phyloP scores from a whole-genome alignment of 73 alveolate species.

The Paramecium pentaurelia region DNA sequence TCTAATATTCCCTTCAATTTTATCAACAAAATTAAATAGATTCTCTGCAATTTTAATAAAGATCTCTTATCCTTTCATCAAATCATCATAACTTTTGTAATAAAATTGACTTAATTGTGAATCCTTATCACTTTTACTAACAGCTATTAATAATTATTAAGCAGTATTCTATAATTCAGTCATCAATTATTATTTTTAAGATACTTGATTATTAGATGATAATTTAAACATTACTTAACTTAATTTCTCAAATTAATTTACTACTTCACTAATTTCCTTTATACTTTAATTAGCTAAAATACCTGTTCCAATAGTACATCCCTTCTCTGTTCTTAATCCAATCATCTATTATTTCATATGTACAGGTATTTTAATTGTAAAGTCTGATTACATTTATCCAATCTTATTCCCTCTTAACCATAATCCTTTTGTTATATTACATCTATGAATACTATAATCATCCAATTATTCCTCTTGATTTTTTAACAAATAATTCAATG shows the following conservation, averaged over 20 bases:
- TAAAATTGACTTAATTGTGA: not conserved
- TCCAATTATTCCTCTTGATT: not conserved
- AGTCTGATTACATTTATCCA: not conserved
- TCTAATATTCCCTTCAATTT: not conserved
- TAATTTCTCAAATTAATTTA: not conserved
- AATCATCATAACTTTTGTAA: conserved; percentile 26
- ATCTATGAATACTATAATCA: not conserved
- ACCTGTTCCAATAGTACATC: not conserved
- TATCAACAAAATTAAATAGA: conserved; percentile 8
- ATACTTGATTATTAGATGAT: not conserved
- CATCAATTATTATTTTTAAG: not conserved
- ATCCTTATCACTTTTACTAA: not conserved
- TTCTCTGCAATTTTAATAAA: conserved; percentile 27
- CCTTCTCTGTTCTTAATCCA: conserved; percentile 28
- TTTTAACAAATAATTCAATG: not conserved
- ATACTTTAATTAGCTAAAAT: not conserved
- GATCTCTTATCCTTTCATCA: not conserved
- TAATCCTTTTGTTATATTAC: not conserved
- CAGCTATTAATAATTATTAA: not conserved
- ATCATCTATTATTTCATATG: not conserved
- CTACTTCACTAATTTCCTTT: conserved; percentile 24
- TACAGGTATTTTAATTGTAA: not conserved
- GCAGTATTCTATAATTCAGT: not conserved
- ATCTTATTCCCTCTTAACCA: conserved; percentile 4
- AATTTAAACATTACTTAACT: not conserved